These are phyloP conservation scores for Phytophthora fragariaefolia DNA, from an alignment of 352 stramenopile genomes.

Conservation along the genomic window DNA sequence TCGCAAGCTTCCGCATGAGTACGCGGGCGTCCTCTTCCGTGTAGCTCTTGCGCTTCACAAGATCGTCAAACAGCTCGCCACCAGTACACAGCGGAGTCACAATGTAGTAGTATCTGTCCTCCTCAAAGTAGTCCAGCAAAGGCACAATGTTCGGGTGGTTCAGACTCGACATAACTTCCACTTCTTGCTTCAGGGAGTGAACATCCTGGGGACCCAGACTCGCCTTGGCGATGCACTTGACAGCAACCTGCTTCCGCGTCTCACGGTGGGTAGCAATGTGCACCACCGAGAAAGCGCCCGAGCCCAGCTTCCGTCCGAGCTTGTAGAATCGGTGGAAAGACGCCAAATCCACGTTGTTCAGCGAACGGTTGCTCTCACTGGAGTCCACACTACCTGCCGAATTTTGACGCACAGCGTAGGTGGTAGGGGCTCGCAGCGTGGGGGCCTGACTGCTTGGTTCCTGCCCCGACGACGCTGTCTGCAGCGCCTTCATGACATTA, in stretches of 20 bases:
- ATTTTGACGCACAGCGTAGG: constrained; percentile 43
- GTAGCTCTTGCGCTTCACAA: constrained; percentile 95
- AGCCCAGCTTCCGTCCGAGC: constrained; percentile 86
- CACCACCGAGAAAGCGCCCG: constrained; percentile 89
- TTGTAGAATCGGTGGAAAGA: constrained; percentile 84
- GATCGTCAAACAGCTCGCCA: constrained; percentile 96
- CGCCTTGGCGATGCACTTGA: constrained; percentile 81
- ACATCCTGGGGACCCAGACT: constrained; percentile 59
- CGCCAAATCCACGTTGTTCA: constrained; percentile 34
- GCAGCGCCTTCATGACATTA: constrained; percentile 80
- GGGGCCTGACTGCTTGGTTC: constrained; percentile 35
- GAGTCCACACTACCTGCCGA: constrained; percentile 56
- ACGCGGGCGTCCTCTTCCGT: constrained; percentile 95
- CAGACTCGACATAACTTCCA: constrained; percentile 74
- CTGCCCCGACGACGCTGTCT: constrained; percentile 41
- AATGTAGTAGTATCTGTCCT: constrained; percentile 80
- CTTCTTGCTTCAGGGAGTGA: constrained; percentile 71
- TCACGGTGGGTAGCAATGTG: constrained; percentile 80
- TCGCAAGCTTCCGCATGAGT: constrained; percentile 90
- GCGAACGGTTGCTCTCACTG: constrained; percentile 34
- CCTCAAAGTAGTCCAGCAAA: constrained; percentile 79
- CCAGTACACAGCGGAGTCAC: constrained; percentile 81
- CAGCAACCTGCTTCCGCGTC: constrained; percentile 76
- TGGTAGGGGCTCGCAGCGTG: constrained; percentile 40
- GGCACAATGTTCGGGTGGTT: constrained; percentile 80